Percentiles rank a stretch among this genome's conserved stretches.
These are phyloP conservation scores for Leccinum barrowsii DNA, from an alignment of 768 basidiomycete genomes.

Conservation along the genomic window DNA sequence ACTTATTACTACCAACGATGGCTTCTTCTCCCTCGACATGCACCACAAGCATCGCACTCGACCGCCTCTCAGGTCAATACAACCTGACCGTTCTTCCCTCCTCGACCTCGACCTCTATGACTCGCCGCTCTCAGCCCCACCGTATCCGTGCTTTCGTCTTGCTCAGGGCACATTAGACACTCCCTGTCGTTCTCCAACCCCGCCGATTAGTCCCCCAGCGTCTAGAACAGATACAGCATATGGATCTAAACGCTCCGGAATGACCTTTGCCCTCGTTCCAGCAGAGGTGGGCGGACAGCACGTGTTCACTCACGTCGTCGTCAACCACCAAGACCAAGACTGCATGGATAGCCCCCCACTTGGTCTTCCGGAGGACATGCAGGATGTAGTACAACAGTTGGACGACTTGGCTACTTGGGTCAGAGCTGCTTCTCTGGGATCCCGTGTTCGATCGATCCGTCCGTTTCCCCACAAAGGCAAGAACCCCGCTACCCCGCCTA, in stretches of 20 bases:
- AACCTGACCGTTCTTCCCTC: neutral
- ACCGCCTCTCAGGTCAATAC: conserved; percentile 13
- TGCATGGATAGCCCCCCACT: neutral
- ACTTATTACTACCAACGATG: no score
- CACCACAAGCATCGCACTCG: conserved; percentile 7
- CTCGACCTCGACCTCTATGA: neutral
- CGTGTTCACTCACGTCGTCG: conserved; percentile 16
- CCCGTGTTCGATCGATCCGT: neutral
- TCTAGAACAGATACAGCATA: conserved; percentile 1
- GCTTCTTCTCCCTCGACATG: neutral
- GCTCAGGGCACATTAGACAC: neutral
- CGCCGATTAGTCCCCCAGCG: conserved; percentile 17
- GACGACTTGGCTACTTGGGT: conserved; percentile 29
- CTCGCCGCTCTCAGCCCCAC: neutral
- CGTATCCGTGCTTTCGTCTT: neutral
- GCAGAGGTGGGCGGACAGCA: conserved; percentile 10
- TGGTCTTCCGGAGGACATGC: conserved; percentile 30
- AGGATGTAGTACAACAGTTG: conserved; percentile 22
- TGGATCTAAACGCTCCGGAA: conserved; percentile 19
- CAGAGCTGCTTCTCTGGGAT: conserved; percentile 15
- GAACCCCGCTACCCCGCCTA: neutral
- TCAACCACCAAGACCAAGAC: neutral
- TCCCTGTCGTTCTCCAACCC: conserved; percentile 9
- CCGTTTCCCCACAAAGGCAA: conserved; percentile 5
- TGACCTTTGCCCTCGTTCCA: conserved; percentile 16